Conservation (phyloP, 495 filamentous ascomycete genomes). For the Aspergillus taichungensis region DNA sequence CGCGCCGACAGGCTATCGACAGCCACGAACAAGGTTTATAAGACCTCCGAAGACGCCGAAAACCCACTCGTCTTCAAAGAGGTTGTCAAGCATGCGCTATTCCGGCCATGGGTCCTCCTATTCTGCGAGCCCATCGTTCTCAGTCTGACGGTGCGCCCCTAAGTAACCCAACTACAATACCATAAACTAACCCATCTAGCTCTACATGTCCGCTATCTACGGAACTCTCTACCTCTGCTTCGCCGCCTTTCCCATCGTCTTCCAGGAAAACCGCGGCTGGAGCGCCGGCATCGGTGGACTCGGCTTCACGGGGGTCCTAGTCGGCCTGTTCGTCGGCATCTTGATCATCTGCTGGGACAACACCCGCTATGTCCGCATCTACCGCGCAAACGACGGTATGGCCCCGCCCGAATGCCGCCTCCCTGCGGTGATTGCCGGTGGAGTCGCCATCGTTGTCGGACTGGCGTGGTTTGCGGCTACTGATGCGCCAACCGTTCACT, state of each 20-base stretch:
- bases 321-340: slow-evolving; percentile 55
- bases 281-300: slow-evolving; percentile 50
- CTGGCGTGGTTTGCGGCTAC: too few species aligned
- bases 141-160: slow-evolving; percentile 18
- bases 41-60: slow-evolving; percentile 13
- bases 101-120: slow-evolving; percentile 20
- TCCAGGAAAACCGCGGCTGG: slow-evolving; percentile 57
- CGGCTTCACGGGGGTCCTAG: slow-evolving; percentile 57
- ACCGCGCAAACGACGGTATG: background rate
- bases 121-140: slow-evolving; percentile 39
- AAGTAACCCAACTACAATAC: too few species aligned
- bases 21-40: slow-evolving; percentile 37
- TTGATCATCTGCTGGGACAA: slow-evolving; percentile 27
- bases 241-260: slow-evolving; percentile 59
- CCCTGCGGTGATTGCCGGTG: background rate
- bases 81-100: slow-evolving; percentile 18
- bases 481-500: too few species aligned
- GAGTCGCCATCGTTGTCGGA: too few species aligned
- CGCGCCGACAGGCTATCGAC: slow-evolving; percentile 31
- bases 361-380: slow-evolving; percentile 9
- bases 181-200: too few species aligned
- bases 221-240: slow-evolving; percentile 65
- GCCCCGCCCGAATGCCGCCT: background rate
- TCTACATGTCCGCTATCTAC: slow-evolving; percentile 56
- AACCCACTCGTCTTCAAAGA: slow-evolving; percentile 7